A percentile compares a stretch with the other conserved stretches of the same genome.
phyloP scores from a whole-genome alignment of 768 basidiomycete species.

The Hortiboletus campestris region DNA sequence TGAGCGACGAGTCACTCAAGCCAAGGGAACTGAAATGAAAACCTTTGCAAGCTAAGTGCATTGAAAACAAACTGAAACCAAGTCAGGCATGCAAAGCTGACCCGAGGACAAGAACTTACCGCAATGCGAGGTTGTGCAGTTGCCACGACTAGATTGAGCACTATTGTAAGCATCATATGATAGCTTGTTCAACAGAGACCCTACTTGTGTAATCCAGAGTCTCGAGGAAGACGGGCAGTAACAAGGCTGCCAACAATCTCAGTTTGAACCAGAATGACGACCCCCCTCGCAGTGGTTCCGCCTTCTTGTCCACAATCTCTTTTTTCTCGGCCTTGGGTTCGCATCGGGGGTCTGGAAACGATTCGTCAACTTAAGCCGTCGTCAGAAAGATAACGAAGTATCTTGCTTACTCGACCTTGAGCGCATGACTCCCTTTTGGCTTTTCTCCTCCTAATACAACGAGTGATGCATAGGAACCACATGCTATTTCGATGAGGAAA shows the following conservation, averaged over 20 bases:
- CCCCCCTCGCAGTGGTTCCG: not conserved
- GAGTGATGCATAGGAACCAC: slow-evolving; percentile 11
- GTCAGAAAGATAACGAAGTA: not conserved
- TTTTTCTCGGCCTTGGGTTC: not conserved
- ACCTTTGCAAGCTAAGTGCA: not conserved
- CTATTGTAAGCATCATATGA: too few species aligned
- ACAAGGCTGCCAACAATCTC: not conserved
- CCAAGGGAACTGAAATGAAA: not conserved
- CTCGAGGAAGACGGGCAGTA: not conserved
- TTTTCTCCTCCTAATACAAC: slow-evolving; percentile 4
- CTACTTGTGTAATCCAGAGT: not conserved
- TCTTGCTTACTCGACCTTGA: slow-evolving; percentile 2
- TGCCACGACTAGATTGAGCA: not conserved
- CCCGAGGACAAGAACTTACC: not conserved
- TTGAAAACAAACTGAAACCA: not conserved
- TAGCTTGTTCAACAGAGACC: too few species aligned
- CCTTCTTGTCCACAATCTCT: not conserved
- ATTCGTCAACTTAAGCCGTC: too few species aligned
- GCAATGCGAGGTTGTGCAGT: not conserved
- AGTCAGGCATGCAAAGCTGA: not conserved
- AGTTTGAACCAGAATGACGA: slow-evolving; percentile 2
- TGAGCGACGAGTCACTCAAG: not conserved
- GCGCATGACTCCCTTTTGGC: not conserved
- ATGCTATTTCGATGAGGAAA: not conserved
- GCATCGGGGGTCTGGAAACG: not conserved